These are phyloP conservation scores for Termitomyces sp. DNA, from an alignment of 768 basidiomycete genomes.

Conservation along the genomic window DNA sequence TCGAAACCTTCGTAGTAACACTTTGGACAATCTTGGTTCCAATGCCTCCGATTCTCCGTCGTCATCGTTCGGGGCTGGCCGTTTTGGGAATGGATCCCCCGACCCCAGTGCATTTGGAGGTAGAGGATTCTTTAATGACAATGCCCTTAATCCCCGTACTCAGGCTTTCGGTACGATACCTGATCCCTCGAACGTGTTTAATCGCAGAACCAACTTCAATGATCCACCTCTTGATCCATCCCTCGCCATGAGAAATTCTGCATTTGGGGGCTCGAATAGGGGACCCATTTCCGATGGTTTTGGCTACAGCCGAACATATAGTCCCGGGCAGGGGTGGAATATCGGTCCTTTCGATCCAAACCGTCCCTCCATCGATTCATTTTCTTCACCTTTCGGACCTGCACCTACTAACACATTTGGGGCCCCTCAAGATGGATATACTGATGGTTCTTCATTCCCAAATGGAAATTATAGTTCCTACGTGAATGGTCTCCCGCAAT, in stretches of 20 bases:
- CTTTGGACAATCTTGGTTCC: constrained; percentile 65
- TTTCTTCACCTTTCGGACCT: constrained; percentile 15
- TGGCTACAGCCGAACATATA: constrained; percentile 31
- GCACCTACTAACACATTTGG: constrained; percentile 9
- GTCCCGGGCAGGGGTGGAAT: constrained; percentile 23
- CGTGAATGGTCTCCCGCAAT: constrained; percentile 10
- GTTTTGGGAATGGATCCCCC: constrained; percentile 66
- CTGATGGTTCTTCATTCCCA: constrained; percentile 5
- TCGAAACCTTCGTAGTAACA: constrained; percentile 53
- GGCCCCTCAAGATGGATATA: constrained; percentile 9
- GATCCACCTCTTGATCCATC: constrained; percentile 38
- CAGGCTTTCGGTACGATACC: constrained; percentile 19
- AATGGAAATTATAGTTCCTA: constrained; percentile 8
- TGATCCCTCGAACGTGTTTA: constrained; percentile 26
- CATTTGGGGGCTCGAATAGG: constrained; percentile 28
- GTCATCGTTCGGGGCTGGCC: constrained; percentile 63
- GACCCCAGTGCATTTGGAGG: constrained; percentile 59
- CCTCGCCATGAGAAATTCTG: constrained; percentile 22
- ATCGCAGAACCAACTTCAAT: constrained; percentile 34
- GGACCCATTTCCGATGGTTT: constrained; percentile 35
- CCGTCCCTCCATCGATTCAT: constrained; percentile 10
- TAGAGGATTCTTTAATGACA: constrained; percentile 36
- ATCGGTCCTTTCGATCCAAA: constrained; percentile 13
- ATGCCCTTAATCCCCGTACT: constrained; percentile 31
- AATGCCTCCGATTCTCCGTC: constrained; percentile 67